Evolutionary conservation across 129 eudicot species (phyloP), one percentile per base, ranked within the genome.

Genomic region (Lonicera japonica): DNA sequence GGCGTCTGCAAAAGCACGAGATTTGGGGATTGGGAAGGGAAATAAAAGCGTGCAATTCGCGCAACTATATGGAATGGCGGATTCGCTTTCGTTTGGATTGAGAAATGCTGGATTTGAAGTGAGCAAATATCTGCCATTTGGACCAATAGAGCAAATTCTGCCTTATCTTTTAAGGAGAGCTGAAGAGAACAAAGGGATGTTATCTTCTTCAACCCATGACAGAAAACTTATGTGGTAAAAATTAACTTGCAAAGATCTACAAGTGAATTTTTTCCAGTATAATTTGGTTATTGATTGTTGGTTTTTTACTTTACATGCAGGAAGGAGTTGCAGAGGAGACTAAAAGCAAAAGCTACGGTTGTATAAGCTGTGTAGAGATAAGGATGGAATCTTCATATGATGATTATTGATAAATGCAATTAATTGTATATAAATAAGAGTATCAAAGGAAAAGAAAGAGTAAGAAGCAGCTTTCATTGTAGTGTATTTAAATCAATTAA

Each of bases 1-100:
- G 25, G 96, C 95, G 1, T 92, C 95, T 18, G 52, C 70, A 12
- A 94, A 76, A 72, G 99, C 96, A 1, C 58, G 62, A 0, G 82
- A 80, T 48, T 73, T 82, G 75, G 96, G 96, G 36, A 85, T 94
- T 5, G 66, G 69, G 13, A 94, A 77, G 79, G 87, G 74, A 12
- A 81, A 54, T 11, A 76, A 75, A 19, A 74, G 78, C 70, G 76
- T 94, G 21, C 91, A 88, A 64, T 94, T 88, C 55, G 99, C 99
- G 15, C 95, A 90, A 21, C 82, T 94, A 21, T 94, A 88, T 73
- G 99, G 96, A 41, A 94, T 94, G 99, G 72, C 99, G 0, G 99
- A 94, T 36, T 83, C 87, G 0, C 76, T 94, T 48, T 82, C 96
- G 4, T 88, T 73, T 54, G 92, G 85, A 22, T 61, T 94, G 60